A percentile compares a stretch with the other conserved stretches of the same genome.
Conservation (phyloP, 441 rosid species). For the Codiaeum variegatum region DNA sequence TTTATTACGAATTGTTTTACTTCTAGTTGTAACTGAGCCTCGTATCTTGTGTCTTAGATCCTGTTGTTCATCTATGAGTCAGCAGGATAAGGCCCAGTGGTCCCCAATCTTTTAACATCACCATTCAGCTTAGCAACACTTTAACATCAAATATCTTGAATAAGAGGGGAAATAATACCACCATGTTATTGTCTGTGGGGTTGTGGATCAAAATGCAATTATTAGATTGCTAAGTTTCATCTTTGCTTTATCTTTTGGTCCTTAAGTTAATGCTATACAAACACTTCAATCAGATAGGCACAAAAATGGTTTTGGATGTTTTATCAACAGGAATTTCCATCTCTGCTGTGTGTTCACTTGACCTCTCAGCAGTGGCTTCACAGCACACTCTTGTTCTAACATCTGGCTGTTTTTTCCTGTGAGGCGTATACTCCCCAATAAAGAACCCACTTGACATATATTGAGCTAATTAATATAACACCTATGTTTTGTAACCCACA, state of each 20-base stretch:
- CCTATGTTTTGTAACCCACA: not conserved
- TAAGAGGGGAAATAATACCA: not conserved
- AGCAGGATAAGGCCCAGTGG: not conserved
- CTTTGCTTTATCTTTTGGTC: not conserved
- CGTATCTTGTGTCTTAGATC: not conserved
- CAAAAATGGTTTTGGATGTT: not conserved
- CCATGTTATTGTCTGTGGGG: not conserved
- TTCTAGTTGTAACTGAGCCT: not conserved
- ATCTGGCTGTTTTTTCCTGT: not conserved
- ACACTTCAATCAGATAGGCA: not conserved
- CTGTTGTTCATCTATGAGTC: slow-evolving; percentile 5
- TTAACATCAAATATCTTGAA: not conserved
- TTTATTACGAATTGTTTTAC: slow-evolving; percentile 6
- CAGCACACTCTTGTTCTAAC: not conserved
- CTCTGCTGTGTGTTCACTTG: not conserved
- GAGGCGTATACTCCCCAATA: not conserved
- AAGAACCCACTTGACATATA: not conserved
- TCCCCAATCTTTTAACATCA: not conserved
- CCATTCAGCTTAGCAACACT: not conserved
- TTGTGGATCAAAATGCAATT: not conserved
- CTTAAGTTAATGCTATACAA: not conserved
- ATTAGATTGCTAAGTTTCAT: not conserved
- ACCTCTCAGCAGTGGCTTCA: not conserved
- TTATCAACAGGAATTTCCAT: not conserved
- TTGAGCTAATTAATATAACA: not conserved